Evolutionary conservation across 73 alveolate species (phyloP).

Genomic region (Uronychia binucleata): DNA sequence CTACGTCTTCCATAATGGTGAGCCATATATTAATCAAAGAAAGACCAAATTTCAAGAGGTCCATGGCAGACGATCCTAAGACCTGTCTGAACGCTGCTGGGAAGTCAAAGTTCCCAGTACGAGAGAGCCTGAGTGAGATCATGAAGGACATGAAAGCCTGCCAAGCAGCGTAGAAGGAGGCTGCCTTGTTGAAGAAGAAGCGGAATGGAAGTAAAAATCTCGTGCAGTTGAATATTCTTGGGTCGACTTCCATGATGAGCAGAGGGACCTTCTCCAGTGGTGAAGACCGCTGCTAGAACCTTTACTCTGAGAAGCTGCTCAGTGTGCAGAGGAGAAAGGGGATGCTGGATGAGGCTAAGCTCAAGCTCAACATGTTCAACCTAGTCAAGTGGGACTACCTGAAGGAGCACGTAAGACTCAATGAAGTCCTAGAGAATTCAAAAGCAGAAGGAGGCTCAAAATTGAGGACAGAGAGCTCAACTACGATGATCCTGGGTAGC

Average conservation of each 20-base stretch:
- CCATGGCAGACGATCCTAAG: neutral
- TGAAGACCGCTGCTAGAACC: neutral
- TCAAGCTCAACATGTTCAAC: neutral
- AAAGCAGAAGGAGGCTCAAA: too few relatives aligned
- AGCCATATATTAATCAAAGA: neutral
- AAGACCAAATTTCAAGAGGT: neutral
- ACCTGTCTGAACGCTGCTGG: neutral
- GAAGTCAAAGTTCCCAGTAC: neutral
- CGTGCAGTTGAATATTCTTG: too few relatives aligned
- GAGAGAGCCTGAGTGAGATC: neutral
- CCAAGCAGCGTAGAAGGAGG: neutral
- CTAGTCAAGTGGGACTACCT: neutral
- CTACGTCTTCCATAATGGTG: neutral
- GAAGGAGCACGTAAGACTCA: too few relatives aligned
- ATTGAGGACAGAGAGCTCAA: too few relatives aligned
- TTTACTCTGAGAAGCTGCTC: neutral
- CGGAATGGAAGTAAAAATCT: too few relatives aligned
- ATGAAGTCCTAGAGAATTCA: too few relatives aligned
- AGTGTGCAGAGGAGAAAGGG: neutral
- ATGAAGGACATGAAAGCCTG: neutral
- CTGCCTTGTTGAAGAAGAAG: neutral
- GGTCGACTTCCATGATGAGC: too few relatives aligned
- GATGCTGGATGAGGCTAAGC: neutral
- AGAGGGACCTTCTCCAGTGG: too few relatives aligned
- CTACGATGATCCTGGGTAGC: too few relatives aligned